Evolutionary conservation across 1,284 basidiomycete genomes (phyloP), one percentile per base, ranked within the genome.

Genomic region (Irpex sp.): DNA sequence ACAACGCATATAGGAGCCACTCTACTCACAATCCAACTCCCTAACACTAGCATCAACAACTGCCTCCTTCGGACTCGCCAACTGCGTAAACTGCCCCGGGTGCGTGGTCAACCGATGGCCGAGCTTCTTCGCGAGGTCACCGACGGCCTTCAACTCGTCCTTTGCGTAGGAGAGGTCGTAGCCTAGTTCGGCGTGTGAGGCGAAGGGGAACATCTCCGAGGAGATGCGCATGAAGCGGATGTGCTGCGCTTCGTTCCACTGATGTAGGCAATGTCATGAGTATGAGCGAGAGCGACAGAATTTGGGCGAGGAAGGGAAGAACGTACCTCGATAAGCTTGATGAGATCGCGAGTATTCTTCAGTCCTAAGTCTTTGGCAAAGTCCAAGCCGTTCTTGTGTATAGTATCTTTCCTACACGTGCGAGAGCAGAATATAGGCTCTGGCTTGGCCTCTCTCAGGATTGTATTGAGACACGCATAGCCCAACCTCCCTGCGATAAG

Each of bases 171-270:
- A 81, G 35, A 97, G 81, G 26, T 86, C 83, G 74, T 97, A 97
- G 0, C 94, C 94, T 68, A 94, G 87, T 49, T 81, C 82, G 8
- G 78, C 81, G 69, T 97, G 95, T 1, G 92, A 93, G 0, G 94
- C 94, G 69, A 92, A 97, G 1, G 95, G 94, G 72, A 97, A 96
- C 83, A 97, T 89, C 67, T 95, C 93, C 3, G 90, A 93, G 0
- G 94, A 95, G 68, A 97, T 75, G 51, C 93, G 85, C 76, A 95
- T 84, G 75, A 94, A 93, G 35, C 83, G 84, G 60, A 94, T 93
- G 58, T 71, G 66, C 74, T 94, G 89, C 57, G 84, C 82, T 71
- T 92, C 93, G 72, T 94, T 94, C 93, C 92, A 95, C 76, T 93
- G 79, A 36, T 19, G 15, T 49, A 35, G n/a, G n/a, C n/a, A n/a